These are phyloP conservation scores for Cadophora malorum DNA, from an alignment of 2,329 filamentous ascomycete species.

Conservation along the genomic window DNA sequence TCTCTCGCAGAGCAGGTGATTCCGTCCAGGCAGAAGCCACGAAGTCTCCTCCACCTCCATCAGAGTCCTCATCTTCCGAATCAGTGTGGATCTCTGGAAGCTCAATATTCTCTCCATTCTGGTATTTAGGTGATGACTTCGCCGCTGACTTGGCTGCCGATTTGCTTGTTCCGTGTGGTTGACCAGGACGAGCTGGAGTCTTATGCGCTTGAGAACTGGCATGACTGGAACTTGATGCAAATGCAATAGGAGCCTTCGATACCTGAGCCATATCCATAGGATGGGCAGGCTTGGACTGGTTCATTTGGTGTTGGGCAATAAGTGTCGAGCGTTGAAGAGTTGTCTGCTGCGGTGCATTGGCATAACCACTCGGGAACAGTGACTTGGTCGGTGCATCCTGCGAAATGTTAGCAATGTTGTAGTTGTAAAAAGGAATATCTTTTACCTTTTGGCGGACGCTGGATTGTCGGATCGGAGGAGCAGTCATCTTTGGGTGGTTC, in stretches of 20 bases:
- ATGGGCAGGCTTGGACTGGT: constrained; percentile 67
- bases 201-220: constrained; percentile 61
- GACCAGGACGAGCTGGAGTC: constrained; percentile 67
- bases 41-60: constrained; percentile 60
- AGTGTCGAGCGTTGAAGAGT: constrained; percentile 62
- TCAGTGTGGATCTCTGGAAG: constrained; percentile 96
- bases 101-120: constrained; percentile 87
- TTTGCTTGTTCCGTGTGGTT: constrained; percentile 52
- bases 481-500: constrained; percentile 72
- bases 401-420: constrained; percentile 45
- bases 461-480: constrained; percentile 84
- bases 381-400: constrained; percentile 68
- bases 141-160: constrained; percentile 62
- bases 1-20: constrained; percentile 78
- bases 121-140: constrained; percentile 82
- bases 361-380: constrained; percentile 66
- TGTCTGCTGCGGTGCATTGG: constrained; percentile 57
- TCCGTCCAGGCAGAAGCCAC: constrained; percentile 84
- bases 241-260: constrained; percentile 87
- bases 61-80: constrained; percentile 82
- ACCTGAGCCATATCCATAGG: constrained; percentile 87
- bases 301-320: constrained; percentile 68
- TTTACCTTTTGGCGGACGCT: constrained; percentile 57
- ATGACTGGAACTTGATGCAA: constrained; percentile 73
- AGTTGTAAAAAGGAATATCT: constrained; percentile 34